phyloP scores from a whole-genome alignment of 768 basidiomycete species.

The Boletus insuetus region DNA sequence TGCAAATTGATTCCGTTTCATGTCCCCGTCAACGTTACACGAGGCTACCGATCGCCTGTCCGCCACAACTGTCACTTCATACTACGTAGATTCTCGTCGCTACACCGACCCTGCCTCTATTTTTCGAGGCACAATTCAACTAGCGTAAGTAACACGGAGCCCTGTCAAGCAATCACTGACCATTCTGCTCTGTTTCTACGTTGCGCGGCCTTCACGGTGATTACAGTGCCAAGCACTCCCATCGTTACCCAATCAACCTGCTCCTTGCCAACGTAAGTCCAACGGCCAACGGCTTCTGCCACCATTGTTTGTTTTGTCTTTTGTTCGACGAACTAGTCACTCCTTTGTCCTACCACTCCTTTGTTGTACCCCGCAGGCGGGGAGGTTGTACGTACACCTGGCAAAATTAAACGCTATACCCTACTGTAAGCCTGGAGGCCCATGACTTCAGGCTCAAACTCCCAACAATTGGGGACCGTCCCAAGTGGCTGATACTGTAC shows the following conservation, averaged over 20 bases:
- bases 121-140: neutral
- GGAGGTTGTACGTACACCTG: conserved; percentile 9
- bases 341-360: conserved; percentile 19
- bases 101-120: neutral
- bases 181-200: neutral
- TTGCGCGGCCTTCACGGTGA: neutral
- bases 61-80: neutral
- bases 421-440: too few species aligned
- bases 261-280: neutral
- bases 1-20: conserved; percentile 22
- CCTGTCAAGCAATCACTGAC: neutral
- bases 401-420: neutral
- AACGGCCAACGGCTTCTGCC: neutral
- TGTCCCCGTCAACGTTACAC: conserved; percentile 32
- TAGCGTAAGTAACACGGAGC: neutral
- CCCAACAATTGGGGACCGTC: neutral
- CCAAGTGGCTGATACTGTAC: neutral
- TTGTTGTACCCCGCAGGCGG: conserved; percentile 12
- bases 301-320: neutral
- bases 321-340: conserved; percentile 20
- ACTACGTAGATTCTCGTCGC: neutral
- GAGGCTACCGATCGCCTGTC: conserved; percentile 26
- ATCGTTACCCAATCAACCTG: neutral
- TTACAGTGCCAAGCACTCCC: neutral
- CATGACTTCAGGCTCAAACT: neutral